Evolutionary conservation across 306 rosid genomes (phyloP).

Genomic region (Quercus wislizeni): DNA sequence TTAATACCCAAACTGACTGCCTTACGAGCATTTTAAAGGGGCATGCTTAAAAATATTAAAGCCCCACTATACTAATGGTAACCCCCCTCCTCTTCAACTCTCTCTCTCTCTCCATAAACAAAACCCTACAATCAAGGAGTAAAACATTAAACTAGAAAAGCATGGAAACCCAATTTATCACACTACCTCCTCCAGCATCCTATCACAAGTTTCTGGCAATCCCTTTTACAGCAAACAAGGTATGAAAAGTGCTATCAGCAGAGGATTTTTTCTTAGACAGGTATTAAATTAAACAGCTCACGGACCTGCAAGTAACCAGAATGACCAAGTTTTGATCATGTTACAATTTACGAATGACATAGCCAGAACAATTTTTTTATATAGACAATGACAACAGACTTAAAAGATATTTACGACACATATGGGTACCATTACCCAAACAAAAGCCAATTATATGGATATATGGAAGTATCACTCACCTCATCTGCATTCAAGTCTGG

Average conservation of each 20-base stretch:
- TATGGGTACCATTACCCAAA: too few species aligned
- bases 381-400: not conserved
- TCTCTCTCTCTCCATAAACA: not conserved
- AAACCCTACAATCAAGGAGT: slow-evolving; percentile 13
- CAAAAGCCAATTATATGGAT: not conserved
- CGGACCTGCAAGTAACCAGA: slow-evolving; percentile 50
- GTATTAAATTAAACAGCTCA: slow-evolving; percentile 41
- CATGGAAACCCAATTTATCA: slow-evolving; percentile 26
- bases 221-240: slow-evolving; percentile 43
- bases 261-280: slow-evolving; percentile 68
- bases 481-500: slow-evolving; percentile 53
- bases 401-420: not conserved
- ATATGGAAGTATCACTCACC: slow-evolving; percentile 36
- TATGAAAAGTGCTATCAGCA: slow-evolving; percentile 71
- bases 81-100: not conserved
- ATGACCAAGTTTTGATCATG: not conserved
- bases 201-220: slow-evolving; percentile 14
- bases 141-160: slow-evolving; percentile 1
- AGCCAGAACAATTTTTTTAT: not conserved
- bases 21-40: slow-evolving; percentile 9
- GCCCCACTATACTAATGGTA: slow-evolving; percentile 12
- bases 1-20: not conserved
- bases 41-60: slow-evolving; percentile 18
- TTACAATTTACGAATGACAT: not conserved
- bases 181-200: slow-evolving; percentile 38